Base-by-base conservation (phyloP, 768 basidiomycete genomes). In the Calocera cornea region DNA sequence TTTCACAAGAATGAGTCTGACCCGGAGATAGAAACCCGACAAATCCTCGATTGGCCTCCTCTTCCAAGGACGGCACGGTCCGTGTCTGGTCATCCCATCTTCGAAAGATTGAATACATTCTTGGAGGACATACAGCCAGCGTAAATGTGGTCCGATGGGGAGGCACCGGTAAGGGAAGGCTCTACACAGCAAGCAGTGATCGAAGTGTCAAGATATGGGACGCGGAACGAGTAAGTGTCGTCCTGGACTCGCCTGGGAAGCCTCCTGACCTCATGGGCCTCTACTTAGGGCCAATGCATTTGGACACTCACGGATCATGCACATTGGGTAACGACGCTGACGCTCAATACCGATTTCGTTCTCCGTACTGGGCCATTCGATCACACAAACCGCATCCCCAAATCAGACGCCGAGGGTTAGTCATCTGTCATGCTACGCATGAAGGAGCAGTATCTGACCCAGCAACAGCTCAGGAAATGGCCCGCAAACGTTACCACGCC, bases 91-190 rank as follows among this genome's bases (percentile, higher is more conserved):
- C 87, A 17, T 83, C 88, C 0, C 76, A 81, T 1, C 87, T 85
- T 0, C 82, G 93, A 17, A 79, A 83, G 67, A 77, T 87, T 16
- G 89, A 93, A 65, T 97, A 89, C 72, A 84, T 90, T 0, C 84
- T 99, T 0, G 92, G 95, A 0, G 94, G 95, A 2, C 95, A 99
- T 74, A 88, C 90, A 0, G 93, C 92, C 1, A 90, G 88, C 68
- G 94, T 98, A 16, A 98, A 98, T 71, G 88, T 93, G 33, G 92
- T 98, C 16, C 86, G 90, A 71, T 98, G 97, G 95, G 95, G 92
- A 54, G 97, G 95, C 5, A 89, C 89, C 12, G 90, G 81, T 22
- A 79, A 77, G 54, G 90, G 91, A 0, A 84, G 95, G 11, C 80
- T 98, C 34, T 99, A 97, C 76, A 97, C 97, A 0, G 97, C 93